Percentiles rank a stretch among this genome's conserved stretches.
phyloP scores from a whole-genome alignment of 2,329 filamentous ascomycete species.

The Botrytis elliptica region DNA sequence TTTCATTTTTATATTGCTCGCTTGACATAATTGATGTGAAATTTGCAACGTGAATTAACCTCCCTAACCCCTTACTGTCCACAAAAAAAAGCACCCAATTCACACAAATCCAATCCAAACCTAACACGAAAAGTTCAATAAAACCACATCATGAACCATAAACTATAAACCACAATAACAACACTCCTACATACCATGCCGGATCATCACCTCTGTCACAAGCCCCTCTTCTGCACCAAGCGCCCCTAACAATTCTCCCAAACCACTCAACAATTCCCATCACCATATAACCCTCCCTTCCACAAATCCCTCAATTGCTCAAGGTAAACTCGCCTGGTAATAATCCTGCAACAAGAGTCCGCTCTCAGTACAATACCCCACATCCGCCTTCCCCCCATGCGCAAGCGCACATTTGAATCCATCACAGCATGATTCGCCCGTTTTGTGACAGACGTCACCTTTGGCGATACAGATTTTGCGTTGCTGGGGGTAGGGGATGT shows the following conservation, averaged over 20 bases:
- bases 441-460: not conserved
- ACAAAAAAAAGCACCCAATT: not conserved
- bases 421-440: not conserved
- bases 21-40: not conserved
- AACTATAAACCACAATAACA: not conserved
- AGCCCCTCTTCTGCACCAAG: not conserved
- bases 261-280: not conserved
- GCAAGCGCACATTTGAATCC: slow-evolving; percentile 10
- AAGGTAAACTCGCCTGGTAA: not conserved
- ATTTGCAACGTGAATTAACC: not conserved
- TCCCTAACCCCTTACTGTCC: not conserved
- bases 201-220: not conserved
- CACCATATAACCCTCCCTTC: too few species aligned
- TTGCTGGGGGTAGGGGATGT: not conserved
- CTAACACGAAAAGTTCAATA: rapidly evolving
- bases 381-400: slow-evolving; percentile 4
- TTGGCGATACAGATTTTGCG: not conserved
- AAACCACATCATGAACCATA: not conserved
- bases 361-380: slow-evolving; percentile 3
- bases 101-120: not conserved
- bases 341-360: slow-evolving; percentile 8
- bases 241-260: too few species aligned
- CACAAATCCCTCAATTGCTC: not conserved
- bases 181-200: not conserved
- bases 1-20: not conserved